These are phyloP conservation scores for Lablab purpureus DNA, from an alignment of 306 rosid species.

Conservation along the genomic window DNA sequence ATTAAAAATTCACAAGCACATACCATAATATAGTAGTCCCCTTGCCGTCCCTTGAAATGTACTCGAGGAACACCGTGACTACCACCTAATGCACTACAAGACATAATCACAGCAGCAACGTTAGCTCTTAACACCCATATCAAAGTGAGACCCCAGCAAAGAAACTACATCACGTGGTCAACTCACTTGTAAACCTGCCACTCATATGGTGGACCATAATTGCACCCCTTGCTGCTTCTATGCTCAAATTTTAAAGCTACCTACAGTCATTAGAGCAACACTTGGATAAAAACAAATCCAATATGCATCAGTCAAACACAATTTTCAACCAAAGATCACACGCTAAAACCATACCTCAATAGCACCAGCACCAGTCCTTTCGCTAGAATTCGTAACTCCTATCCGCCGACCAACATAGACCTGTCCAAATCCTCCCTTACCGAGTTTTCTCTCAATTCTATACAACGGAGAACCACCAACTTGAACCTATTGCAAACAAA, in stretches of 20 bases:
- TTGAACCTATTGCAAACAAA: slow-evolving; percentile 70
- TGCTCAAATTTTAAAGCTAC: slow-evolving; percentile 98
- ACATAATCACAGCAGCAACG: background rate
- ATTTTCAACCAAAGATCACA: slow-evolving; percentile 35
- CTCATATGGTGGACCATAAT: slow-evolving; percentile 90
- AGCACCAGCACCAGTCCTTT: slow-evolving; percentile 72
- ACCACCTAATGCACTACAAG: slow-evolving; percentile 84
- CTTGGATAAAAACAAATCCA: background rate
- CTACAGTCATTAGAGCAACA: slow-evolving; percentile 49
- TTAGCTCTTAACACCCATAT: slow-evolving; percentile 20
- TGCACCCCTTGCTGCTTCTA: slow-evolving; percentile 93
- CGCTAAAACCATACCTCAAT: slow-evolving; percentile 66
- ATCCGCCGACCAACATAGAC: slow-evolving; percentile 90
- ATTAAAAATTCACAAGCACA: slow-evolving; percentile 30
- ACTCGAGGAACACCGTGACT: slow-evolving; percentile 95
- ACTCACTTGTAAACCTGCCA: slow-evolving; percentile 98
- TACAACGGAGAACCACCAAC: slow-evolving; percentile 92
- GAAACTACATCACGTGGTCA: background rate
- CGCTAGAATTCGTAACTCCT: slow-evolving; percentile 56
- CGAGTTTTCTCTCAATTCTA: slow-evolving; percentile 75
- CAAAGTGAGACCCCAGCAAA: slow-evolving; percentile 16
- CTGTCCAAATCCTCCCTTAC: slow-evolving; percentile 98
- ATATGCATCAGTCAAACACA: background rate
- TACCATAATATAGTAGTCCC: slow-evolving; percentile 95
- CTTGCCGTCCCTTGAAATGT: slow-evolving; percentile 92